phyloP scores from a whole-genome alignment of 176 grass and related monocot species.

The Oryza brachyantha region DNA sequence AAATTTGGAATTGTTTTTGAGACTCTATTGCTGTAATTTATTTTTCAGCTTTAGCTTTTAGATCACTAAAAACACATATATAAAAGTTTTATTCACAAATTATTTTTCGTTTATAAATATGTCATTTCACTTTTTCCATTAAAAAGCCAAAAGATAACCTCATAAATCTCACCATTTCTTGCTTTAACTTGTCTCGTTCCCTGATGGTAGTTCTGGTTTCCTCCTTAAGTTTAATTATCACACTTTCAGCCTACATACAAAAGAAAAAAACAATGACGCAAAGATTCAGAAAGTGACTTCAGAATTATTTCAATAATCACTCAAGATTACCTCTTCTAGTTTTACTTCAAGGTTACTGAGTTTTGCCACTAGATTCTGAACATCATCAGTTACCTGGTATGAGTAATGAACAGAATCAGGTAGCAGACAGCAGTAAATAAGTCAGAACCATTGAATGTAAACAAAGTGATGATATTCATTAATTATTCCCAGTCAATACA shows the following conservation, averaged over 20 bases:
- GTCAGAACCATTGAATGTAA: not conserved
- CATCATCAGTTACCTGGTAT: conserved; percentile 63
- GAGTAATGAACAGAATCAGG: conserved; percentile 4
- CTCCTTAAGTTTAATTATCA: conserved; percentile 59
- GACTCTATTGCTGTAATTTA: no score
- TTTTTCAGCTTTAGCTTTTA: no score
- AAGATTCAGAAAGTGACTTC: not conserved
- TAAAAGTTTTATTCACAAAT: no score
- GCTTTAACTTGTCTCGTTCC: conserved; percentile 53
- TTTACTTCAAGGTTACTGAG: conserved; percentile 68
- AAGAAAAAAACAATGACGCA: conserved; percentile 10
- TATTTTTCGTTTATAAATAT: no score
- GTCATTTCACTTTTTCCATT: no score
- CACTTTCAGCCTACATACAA: conserved; percentile 66
- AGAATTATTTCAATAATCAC: not conserved
- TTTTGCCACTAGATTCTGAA: conserved; percentile 57
- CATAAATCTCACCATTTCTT: conserved; percentile 71
- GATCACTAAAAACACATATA: no score
- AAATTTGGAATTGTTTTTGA: no score
- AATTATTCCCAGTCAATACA: conserved; percentile 10
- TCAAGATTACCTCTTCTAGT: conserved; percentile 60
- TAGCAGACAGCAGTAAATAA: not conserved
- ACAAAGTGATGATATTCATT: not conserved
- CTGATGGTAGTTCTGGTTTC: conserved; percentile 46
- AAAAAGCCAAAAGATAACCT: no score